phyloP scores from a whole-genome alignment of 257 asterid genomes.

The Rauvolfia tetraphylla region DNA sequence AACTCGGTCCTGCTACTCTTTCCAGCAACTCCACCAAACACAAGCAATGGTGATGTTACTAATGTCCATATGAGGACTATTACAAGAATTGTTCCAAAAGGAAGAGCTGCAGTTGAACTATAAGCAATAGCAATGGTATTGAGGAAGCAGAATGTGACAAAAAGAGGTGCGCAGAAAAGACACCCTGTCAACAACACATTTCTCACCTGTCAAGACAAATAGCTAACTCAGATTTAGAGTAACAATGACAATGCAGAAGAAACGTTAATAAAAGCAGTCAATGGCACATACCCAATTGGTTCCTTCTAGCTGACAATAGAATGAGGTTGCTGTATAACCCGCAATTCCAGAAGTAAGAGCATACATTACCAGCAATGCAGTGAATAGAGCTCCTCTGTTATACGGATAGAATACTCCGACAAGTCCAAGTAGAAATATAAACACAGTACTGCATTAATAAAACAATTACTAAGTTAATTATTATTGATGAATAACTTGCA shows the following conservation, averaged over 20 bases:
- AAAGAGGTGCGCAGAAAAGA: constrained; percentile 31
- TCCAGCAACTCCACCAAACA: constrained; percentile 35
- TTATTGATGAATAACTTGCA: too few relatives aligned
- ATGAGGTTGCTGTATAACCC: constrained; percentile 33
- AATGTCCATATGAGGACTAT: constrained; percentile 36
- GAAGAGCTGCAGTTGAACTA: constrained; percentile 35
- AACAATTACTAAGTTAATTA: not conserved
- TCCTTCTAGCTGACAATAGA: constrained; percentile 37
- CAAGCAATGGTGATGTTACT: constrained; percentile 34
- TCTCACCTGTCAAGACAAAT: constrained; percentile 25
- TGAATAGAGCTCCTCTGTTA: constrained; percentile 34
- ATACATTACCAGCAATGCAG: constrained; percentile 35
- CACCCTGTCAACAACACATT: constrained; percentile 28
- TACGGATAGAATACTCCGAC: constrained; percentile 38
- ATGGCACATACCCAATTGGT: constrained; percentile 27
- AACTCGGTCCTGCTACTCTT: constrained; percentile 31
- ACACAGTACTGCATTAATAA: constrained; percentile 22
- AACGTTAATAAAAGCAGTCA: not conserved
- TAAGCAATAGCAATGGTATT: constrained; percentile 32
- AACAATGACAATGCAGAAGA: not conserved
- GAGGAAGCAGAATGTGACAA: constrained; percentile 32
- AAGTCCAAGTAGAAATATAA: constrained; percentile 30
- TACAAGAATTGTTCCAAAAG: constrained; percentile 33
- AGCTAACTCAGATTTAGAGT: too few relatives aligned
- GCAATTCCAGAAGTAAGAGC: constrained; percentile 37